Conservation (phyloP, 2,329 filamentous ascomycete genomes). For the Drechslerella dactyloides region DNA sequence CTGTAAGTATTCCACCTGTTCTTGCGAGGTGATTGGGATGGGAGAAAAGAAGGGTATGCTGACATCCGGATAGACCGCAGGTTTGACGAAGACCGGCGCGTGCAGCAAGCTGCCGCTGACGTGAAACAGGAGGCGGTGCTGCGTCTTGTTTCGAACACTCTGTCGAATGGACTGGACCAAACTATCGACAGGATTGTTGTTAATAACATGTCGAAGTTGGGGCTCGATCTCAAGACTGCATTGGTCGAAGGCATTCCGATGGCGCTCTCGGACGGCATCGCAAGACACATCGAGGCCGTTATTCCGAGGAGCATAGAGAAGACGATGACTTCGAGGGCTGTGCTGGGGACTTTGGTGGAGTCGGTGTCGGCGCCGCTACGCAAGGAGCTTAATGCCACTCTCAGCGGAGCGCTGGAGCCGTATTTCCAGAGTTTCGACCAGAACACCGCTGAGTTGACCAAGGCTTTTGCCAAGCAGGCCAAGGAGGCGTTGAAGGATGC, state of each 20-base stretch:
- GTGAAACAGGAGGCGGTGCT: conserved; percentile 74
- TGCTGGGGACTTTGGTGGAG: conserved; percentile 30
- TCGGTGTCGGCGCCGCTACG: conserved; percentile 50
- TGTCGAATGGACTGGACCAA: conserved; percentile 75
- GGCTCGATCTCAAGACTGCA: conserved; percentile 77
- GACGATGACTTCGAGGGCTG: conserved; percentile 28
- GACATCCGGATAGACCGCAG: conserved; percentile 61
- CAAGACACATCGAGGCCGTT: conserved; percentile 73
- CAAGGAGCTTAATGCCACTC: conserved; percentile 52
- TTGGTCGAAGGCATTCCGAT: conserved; percentile 72
- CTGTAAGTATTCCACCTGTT: conserved; percentile 53
- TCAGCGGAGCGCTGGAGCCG: conserved; percentile 39
- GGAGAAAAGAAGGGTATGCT: conserved; percentile 61
- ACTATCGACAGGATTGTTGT: conserved; percentile 78
- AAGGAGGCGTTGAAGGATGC: conserved; percentile 42
- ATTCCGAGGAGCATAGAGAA: conserved; percentile 69
- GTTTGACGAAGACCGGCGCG: conserved; percentile 72
- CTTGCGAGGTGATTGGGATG: too few species aligned
- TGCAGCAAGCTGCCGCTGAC: conserved; percentile 67
- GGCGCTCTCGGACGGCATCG: conserved; percentile 70
- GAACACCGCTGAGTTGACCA: conserved; percentile 54
- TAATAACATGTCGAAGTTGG: conserved; percentile 75
- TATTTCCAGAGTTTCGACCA: conserved; percentile 36
- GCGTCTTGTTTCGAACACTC: conserved; percentile 70
- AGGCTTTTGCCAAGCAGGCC: conserved; percentile 51